Evolutionary conservation across 768 basidiomycete species (phyloP), one percentile per base, ranked within the genome.

Genomic region (Termitomyces bulborhizus): DNA sequence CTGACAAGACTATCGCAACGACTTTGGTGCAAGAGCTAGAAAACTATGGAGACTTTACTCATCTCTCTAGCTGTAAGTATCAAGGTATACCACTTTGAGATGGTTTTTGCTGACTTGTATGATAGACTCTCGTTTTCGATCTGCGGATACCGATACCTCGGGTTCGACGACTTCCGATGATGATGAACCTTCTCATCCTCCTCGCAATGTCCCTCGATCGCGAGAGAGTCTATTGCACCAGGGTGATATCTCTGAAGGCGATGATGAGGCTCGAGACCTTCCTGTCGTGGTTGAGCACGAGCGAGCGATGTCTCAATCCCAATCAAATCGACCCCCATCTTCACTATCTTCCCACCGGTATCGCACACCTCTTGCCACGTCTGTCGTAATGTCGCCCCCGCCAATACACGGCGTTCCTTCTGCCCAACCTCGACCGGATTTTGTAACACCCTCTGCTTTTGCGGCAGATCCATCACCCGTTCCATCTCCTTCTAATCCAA

Each of bases 1-100:
- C 92, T 0, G 90, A 91, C 63, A 88, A 86, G 67, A 90, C 89
- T 0, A 73, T 84, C 24, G 90, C 91, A 36, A 81, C 73, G 70
- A 81, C 85, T 61, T 77, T 92, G 36, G 84, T 90, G 12, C 76
- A 83, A 57, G 92, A 94, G 70, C 69, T 94, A 21, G 86, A 87
- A 60, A 82, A 88, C 13, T 92, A 84, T 62, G 79, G 82, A 31
- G 85, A 87, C 65, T 79, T 85, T 18, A 72, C 76, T 21, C 81
- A 85, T 62, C 73, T 88, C 29, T 76, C 84, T 62, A 89, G 86
- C 59, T 80, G 90, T 92, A 66, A 57, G 71, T 64, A 13, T 47
- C 41, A 39, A 37, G 41, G 9, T 50, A 29, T 40, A 3, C n/a
- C 12, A n/a, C 11, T 42, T 40, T 11, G 9, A 21, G 21, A 37